These are phyloP conservation scores for Arthroderma sp. DNA, from an alignment of 2,329 filamentous ascomycete genomes.

Conservation along the genomic window DNA sequence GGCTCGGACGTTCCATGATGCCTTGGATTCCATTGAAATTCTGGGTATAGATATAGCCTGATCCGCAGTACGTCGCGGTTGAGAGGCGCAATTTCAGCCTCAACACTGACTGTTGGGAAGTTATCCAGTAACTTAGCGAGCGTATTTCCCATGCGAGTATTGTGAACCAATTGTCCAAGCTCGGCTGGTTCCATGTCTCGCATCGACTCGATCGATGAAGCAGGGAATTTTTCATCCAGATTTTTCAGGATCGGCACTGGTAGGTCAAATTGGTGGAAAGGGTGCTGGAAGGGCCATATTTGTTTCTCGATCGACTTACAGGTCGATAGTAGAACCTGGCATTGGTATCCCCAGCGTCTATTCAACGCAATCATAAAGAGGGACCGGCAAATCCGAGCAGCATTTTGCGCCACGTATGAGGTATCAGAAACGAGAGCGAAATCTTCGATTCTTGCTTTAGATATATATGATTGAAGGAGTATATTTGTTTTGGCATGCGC, in stretches of 20 bases:
- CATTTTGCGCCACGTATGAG: slow-evolving; percentile 90
- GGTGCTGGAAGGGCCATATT: slow-evolving; percentile 90
- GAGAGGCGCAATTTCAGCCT: slow-evolving; percentile 86
- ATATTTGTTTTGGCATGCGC: slow-evolving; percentile 93
- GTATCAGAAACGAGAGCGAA: slow-evolving; percentile 87
- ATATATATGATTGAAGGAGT: slow-evolving; percentile 86
- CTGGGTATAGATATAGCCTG: slow-evolving; percentile 69
- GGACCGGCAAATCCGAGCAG: slow-evolving; percentile 83
- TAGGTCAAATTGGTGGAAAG: slow-evolving; percentile 87
- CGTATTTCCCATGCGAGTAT: slow-evolving; percentile 70
- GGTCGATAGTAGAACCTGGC: slow-evolving; percentile 74
- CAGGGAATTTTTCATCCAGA: slow-evolving; percentile 63
- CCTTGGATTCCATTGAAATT: slow-evolving; percentile 89
- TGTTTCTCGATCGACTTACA: slow-evolving; percentile 96
- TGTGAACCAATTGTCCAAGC: slow-evolving; percentile 83
- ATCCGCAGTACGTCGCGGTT: slow-evolving; percentile 93
- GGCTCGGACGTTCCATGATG: slow-evolving; percentile 90
- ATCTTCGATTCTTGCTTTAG: slow-evolving; percentile 72
- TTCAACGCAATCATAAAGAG: slow-evolving; percentile 97
- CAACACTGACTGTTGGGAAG: slow-evolving; percentile 82
- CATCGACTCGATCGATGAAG: slow-evolving; percentile 65
- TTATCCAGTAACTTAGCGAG: slow-evolving; percentile 72
- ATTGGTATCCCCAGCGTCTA: slow-evolving; percentile 89
- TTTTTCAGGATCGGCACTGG: slow-evolving; percentile 71
- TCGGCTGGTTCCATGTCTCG: slow-evolving; percentile 88